Evolutionary conservation across 192 early-diverging fungal genomes (phyloP).

Genomic region (Coemansia sp.): DNA sequence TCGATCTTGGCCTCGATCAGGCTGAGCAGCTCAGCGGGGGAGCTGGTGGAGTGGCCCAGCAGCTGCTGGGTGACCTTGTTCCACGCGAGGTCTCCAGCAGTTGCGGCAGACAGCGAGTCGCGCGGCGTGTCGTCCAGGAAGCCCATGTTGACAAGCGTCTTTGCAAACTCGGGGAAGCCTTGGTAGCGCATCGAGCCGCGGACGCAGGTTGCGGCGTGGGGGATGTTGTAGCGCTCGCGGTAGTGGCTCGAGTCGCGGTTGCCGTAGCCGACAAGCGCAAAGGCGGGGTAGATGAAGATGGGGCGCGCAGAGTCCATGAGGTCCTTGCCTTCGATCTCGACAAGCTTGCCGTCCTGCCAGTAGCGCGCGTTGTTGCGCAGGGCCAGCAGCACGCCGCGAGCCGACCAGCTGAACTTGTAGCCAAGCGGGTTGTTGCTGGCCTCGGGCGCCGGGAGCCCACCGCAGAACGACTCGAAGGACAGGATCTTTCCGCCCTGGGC

Average conservation of each 20-base stretch:
- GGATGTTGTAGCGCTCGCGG: conserved; percentile 91
- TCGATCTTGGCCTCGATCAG: conserved; percentile 70
- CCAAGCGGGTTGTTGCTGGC: conserved; percentile 96
- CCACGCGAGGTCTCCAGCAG: conserved; percentile 70
- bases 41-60: conserved; percentile 21
- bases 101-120: conserved; percentile 58
- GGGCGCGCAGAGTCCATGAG: conserved; percentile 93
- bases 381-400: conserved; percentile 96
- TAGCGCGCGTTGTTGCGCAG: conserved; percentile 92
- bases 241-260: conserved; percentile 98
- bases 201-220: conserved; percentile 88
- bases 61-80: conserved; percentile 69
- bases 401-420: conserved; percentile 99
- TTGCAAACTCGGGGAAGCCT: conserved; percentile 96
- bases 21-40: conserved; percentile 55
- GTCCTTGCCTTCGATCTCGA: conserved; percentile 76
- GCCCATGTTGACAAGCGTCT: conserved; percentile 90
- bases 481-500: conserved; percentile 78
- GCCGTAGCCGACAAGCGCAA: conserved; percentile 92
- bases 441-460: conserved; percentile 97
- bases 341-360: conserved; percentile 84
- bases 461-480: conserved; percentile 94
- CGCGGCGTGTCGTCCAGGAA: conserved; percentile 79
- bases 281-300: conserved; percentile 92
- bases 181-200: conserved; percentile 95